Conservation (phyloP, 2,329 filamentous ascomycete genomes). For the Apiospora phragmitis region DNA sequence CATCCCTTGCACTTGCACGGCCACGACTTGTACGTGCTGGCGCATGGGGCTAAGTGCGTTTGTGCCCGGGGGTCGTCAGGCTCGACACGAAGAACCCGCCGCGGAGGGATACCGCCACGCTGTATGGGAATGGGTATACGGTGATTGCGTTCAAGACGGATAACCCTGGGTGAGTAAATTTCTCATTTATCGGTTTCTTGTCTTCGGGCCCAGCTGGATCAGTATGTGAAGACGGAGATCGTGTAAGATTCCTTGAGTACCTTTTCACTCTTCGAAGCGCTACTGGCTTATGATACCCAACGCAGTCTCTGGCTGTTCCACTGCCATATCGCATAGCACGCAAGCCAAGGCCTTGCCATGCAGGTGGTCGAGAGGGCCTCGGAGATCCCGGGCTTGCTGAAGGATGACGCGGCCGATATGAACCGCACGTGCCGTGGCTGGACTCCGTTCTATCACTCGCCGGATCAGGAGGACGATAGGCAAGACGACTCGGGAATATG, state of each 20-base stretch:
- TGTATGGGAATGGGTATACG: slow-evolving; percentile 43
- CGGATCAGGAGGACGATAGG: neutral
- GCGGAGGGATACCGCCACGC: slow-evolving; percentile 44
- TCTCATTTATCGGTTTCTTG: neutral
- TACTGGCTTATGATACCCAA: neutral
- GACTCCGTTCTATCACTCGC: neutral
- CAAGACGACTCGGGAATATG: slow-evolving; percentile 2
- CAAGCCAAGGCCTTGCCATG: slow-evolving; percentile 45
- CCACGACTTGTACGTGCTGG: slow-evolving; percentile 38
- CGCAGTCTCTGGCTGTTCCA: slow-evolving; percentile 39
- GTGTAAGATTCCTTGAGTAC: neutral
- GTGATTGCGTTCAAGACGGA: slow-evolving; percentile 48
- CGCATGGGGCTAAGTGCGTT: slow-evolving; percentile 14
- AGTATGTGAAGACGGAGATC: too few species aligned
- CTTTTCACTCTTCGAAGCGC: too few species aligned
- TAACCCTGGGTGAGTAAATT: slow-evolving; percentile 38
- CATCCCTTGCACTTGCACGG: slow-evolving; percentile 42
- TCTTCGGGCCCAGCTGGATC: too few species aligned
- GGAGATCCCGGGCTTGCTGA: neutral
- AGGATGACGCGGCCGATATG: neutral
- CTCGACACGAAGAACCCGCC: slow-evolving; percentile 41
- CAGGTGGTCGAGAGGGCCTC: slow-evolving; percentile 43
- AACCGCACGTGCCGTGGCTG: neutral
- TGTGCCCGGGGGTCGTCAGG: neutral
- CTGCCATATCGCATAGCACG: slow-evolving; percentile 43